These are phyloP conservation scores for Pugionium dolabratum DNA, from an alignment of 345 rosid genomes.

Conservation along the genomic window DNA sequence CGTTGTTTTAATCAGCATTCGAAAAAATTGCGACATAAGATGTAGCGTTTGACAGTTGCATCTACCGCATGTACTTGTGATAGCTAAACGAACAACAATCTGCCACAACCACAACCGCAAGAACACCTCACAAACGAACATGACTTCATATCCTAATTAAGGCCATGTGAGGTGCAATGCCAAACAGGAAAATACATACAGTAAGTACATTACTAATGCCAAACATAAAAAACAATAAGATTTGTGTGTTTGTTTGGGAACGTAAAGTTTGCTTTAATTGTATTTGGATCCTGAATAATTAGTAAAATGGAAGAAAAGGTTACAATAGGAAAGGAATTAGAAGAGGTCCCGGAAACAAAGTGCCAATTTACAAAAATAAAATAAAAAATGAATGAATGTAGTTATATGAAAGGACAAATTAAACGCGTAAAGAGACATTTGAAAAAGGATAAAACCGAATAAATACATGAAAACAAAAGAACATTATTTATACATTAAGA, in stretches of 20 bases:
- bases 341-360: neutral
- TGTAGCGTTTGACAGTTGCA: too few species aligned
- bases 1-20: too few species aligned
- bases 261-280: constrained; percentile 8
- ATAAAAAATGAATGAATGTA: neutral
- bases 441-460: neutral
- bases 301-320: constrained; percentile 1
- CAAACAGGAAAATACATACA: neutral
- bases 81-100: too few species aligned
- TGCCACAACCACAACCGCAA: too few species aligned
- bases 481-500: neutral
- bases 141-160: too few species aligned
- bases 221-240: constrained; percentile 11
- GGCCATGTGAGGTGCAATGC: neutral
- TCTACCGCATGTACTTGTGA: too few species aligned
- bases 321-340: neutral
- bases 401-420: constrained; percentile 2
- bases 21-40: too few species aligned
- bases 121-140: too few species aligned
- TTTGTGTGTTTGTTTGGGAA: constrained; percentile 1
- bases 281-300: constrained; percentile 3
- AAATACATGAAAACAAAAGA: neutral
- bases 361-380: constrained; percentile 1
- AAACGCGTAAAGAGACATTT: neutral
- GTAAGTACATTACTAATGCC: neutral